Percentiles rank a stretch among this genome's conserved stretches.
These are phyloP conservation scores for Fomitiporia mediterranea DNA, from an alignment of 1,284 basidiomycete genomes.

Conservation along the genomic window DNA sequence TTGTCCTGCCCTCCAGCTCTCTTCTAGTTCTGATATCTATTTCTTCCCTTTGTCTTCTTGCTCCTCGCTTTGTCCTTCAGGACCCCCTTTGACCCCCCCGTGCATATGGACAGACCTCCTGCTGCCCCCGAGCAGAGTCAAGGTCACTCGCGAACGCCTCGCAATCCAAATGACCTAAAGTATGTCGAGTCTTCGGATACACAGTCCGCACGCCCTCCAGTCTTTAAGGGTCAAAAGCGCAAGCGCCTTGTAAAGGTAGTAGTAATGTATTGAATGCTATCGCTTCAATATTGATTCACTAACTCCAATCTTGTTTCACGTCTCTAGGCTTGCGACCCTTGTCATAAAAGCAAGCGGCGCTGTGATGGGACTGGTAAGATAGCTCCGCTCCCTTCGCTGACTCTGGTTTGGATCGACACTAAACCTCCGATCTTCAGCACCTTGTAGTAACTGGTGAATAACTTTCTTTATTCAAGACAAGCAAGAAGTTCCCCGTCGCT, in stretches of 20 bases:
- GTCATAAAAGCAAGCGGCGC: constrained; percentile 76
- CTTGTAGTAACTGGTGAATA: constrained; percentile 72
- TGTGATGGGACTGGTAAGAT: constrained; percentile 74
- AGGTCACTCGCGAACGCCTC: not conserved
- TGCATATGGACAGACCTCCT: not conserved
- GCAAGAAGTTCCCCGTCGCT: not conserved
- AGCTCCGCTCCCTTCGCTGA: not conserved
- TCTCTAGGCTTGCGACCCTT: constrained; percentile 70
- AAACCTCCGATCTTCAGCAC: constrained; percentile 42
- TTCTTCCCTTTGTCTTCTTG: not conserved
- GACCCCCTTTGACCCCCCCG: not conserved
- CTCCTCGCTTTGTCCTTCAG: not conserved
- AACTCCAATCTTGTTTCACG: constrained; percentile 13
- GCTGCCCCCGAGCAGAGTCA: not conserved
- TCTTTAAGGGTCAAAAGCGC: constrained; percentile 57
- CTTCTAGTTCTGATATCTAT: not conserved
- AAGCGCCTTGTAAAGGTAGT: constrained; percentile 66
- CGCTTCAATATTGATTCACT: constrained; percentile 8
- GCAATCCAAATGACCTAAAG: constrained; percentile 4
- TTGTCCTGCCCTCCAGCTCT: not conserved
- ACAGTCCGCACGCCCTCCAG: not conserved
- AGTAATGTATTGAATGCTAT: constrained; percentile 14
- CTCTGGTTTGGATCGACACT: not conserved
- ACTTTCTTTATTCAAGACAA: constrained; percentile 13
- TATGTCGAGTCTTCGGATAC: not conserved